Evolutionary conservation across 1,284 basidiomycete species (phyloP), one percentile per base, ranked within the genome.

Genomic region (Cutaneotrichosporon mucoides): DNA sequence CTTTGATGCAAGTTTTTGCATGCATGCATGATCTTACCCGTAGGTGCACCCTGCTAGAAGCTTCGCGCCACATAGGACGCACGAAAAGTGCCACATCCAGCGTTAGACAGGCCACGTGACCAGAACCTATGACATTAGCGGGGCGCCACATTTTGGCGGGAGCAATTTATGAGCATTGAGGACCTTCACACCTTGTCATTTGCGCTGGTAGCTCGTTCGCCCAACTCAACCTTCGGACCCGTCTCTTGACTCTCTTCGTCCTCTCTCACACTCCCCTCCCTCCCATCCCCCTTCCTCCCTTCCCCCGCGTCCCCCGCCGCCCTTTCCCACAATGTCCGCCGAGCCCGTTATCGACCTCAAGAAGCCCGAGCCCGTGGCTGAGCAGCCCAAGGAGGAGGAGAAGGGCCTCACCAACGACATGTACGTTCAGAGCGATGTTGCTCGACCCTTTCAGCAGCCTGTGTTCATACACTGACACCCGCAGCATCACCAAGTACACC

Each of bases 401-500:
- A 75, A 77, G 69, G 76, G 76, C 40, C 68, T 78, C 60, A 65
- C 55, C 62, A 73, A 75, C 62, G 76, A 78, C 67, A 71, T 70
- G 76, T 78, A 60, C 63, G 76, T 73, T 12, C 33, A 15, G 33
- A 3, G 36, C 33, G 24, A 24, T 33, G 42, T 6, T 33, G 13
- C 34, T 24, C 34, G 13, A 33, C 33, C 33, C 24, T 24, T 24
- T 24, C 24, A 24, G 24, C 24, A 24, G 24, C 24, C 24, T 24
- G 24, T 24, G 24, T 24, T 24, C 24, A 33, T n/a, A 34, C 7
- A 33, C 34, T 12, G 11, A 13, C 59, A 62, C 60, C 34, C 35
- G 43, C 59, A 78, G 76, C 55, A 59, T 80, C 59, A 79, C 78
- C 66, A 80, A 81, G 75, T 82, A 81, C 75, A 80, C 95, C 88